Conservation (phyloP, 805 yeast species). For the Zygotorulaspora florentina region DNA sequence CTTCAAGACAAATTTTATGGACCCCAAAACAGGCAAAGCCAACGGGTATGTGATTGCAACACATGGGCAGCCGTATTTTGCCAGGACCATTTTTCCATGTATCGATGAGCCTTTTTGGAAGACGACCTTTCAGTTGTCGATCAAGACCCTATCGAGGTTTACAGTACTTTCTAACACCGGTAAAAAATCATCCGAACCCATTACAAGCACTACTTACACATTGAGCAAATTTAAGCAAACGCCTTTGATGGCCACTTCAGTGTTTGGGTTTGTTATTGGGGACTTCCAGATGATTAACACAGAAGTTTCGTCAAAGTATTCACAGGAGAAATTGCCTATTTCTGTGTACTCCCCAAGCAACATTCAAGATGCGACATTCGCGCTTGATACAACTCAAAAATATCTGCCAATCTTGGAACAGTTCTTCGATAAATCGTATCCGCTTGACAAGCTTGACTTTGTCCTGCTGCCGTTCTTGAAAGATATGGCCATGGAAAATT, state of each 20-base stretch:
- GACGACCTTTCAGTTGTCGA: conserved; percentile 45
- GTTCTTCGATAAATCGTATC: conserved; percentile 46
- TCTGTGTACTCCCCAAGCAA: conserved; percentile 52
- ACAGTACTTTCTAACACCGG: conserved; percentile 46
- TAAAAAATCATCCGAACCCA: conserved; percentile 17
- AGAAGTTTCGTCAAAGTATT: conserved; percentile 24
- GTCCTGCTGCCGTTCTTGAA: conserved; percentile 65
- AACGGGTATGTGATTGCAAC: conserved; percentile 58
- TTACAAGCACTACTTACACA: conserved; percentile 16
- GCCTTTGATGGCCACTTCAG: conserved; percentile 57
- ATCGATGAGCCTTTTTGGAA: conserved; percentile 61
- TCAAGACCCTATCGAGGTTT: conserved; percentile 44
- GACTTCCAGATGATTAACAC: conserved; percentile 53
- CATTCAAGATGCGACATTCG: conserved; percentile 43
- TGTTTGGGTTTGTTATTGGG: conserved; percentile 67
- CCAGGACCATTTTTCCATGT: conserved; percentile 62
- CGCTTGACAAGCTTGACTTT: conserved; percentile 61
- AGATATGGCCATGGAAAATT: conserved; percentile 80
- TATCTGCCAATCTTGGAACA: conserved; percentile 47
- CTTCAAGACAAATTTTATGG: conserved; percentile 62
- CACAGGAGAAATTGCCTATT: conserved; percentile 39
- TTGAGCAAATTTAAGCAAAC: conserved; percentile 47
- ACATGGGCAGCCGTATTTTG: conserved; percentile 66
- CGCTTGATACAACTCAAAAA: conserved; percentile 45
- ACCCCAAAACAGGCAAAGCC: conserved; percentile 45